A percentile compares a stretch with the other conserved stretches of the same genome.
These are phyloP conservation scores for Tulasnella sp. DNA, from an alignment of 768 basidiomycete genomes.

Conservation along the genomic window DNA sequence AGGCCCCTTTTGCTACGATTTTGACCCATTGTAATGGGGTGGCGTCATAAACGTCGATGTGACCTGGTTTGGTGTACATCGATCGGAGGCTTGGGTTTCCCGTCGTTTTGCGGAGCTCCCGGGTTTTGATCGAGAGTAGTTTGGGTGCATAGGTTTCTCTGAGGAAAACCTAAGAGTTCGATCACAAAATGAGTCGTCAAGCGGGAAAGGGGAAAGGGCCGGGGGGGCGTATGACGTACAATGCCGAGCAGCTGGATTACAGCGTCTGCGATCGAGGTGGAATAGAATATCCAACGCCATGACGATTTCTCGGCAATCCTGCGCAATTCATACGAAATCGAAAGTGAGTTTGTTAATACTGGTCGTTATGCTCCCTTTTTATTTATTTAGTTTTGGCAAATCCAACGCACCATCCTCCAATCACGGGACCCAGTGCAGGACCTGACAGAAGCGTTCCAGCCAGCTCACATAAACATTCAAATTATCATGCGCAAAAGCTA, in stretches of 20 bases:
- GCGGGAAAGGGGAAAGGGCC: background rate
- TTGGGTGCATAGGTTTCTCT: conserved; percentile 46
- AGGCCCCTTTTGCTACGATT: conserved; percentile 57
- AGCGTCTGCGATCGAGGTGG: conserved; percentile 61
- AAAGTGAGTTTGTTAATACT: background rate
- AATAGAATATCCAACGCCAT: conserved; percentile 81
- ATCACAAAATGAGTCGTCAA: no score
- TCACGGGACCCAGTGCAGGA: conserved; percentile 28
- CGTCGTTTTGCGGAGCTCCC: conserved; percentile 40
- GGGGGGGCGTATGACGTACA: conserved; percentile 14
- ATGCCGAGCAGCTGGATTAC: conserved; percentile 60
- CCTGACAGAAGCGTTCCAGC: background rate
- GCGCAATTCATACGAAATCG: background rate
- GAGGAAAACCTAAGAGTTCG: conserved; percentile 40
- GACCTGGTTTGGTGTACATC: conserved; percentile 40
- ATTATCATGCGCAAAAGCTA: no score
- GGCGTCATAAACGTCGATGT: conserved; percentile 27
- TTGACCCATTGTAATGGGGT: conserved; percentile 1
- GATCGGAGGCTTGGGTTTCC: conserved; percentile 37
- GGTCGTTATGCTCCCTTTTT: background rate
- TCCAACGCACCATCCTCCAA: conserved; percentile 29
- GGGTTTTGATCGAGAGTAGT: conserved; percentile 42
- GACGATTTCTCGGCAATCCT: conserved; percentile 61
- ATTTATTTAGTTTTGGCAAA: no score
- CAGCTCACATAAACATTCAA: background rate